Percentiles rank a stretch among this genome's conserved stretches.
Evolutionary conservation across 2,329 filamentous ascomycete species (phyloP).

Genomic region (Paraconiothyrium sp.): DNA sequence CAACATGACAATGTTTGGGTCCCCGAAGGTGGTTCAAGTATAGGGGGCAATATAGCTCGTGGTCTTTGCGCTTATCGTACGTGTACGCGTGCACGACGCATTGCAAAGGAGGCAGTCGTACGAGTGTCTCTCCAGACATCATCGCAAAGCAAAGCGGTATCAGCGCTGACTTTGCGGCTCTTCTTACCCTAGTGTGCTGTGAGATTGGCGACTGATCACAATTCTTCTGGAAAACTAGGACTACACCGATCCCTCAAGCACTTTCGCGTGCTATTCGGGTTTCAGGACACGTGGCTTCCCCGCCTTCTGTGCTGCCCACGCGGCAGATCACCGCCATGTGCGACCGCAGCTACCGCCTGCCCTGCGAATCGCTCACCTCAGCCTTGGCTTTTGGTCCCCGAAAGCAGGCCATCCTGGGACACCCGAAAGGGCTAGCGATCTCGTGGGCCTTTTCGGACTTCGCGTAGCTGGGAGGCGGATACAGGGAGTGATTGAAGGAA

Average conservation of each 20-base stretch:
- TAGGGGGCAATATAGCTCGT: not conserved
- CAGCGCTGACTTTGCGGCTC: not conserved
- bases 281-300: conserved; percentile 5
- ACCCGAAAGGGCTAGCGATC: not conserved
- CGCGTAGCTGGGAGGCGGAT: not conserved
- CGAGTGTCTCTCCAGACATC: not conserved
- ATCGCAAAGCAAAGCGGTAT: not conserved
- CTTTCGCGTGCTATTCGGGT: not conserved
- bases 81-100: not conserved
- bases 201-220: not conserved
- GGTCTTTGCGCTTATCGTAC: not conserved
- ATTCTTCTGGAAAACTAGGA: not conserved
- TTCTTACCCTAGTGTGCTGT: not conserved
- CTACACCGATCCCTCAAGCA: not conserved
- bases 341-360: not conserved
- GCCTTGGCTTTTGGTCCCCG: conserved; percentile 2
- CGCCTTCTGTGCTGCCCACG: conserved; percentile 1
- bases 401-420: not conserved
- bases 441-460: conserved; percentile 6
- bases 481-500: conserved; percentile 10
- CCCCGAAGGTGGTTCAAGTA: not conserved
- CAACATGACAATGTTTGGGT: not conserved
- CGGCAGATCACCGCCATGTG: conserved; percentile 7
- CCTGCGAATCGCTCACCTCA: conserved; percentile 9
- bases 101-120: not conserved